Base-by-base conservation (phyloP, 257 asterid genomes). In the Scutellaria baicalensis region DNA sequence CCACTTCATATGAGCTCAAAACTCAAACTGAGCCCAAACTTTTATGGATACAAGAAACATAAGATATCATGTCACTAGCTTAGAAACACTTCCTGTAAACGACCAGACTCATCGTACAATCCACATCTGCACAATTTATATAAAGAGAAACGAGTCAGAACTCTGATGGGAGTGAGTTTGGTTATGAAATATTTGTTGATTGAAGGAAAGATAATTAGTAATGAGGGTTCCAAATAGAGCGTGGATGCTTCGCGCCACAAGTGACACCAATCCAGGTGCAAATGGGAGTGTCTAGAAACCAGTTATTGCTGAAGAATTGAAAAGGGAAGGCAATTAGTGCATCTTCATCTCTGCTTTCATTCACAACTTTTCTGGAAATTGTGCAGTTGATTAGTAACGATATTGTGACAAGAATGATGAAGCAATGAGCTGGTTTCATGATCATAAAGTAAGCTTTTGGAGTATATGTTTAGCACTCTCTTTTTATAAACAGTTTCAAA, bases 31-130 rank as follows among this genome's bases (percentile, higher is more conserved):
- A 20, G 23, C 2, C 21, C 68, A 56, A 27, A 42, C 66, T 55
- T 27, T 40, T 52, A 59, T 1, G 6, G 14, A 33, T 38, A 67
- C 59, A 67, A 39, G 66, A 59, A 16, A 51, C 59, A 17, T 10
- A 45, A 43, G 6, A 55, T 33, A 57, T 10, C 63, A 57, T 5
- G 9, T 59, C 63, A 66, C 77, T 59, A 60, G 69, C 80, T 84
- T 75, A 82, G 80, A 84, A 84, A 76, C 90, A 82, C 75, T 82
- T 84, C 78, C 89, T 80, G 73, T 86, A 90, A 72, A 86, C 93
- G 43, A 87, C 93, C 90, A 21, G 84, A 80, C 54, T 84, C 88
- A 48, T 86, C 88, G 14, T 82, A 84, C 76, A 17, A 86, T 84
- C 92, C 88, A 86, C 88, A 84, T 86, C 88, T 84, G 79, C 78